These are phyloP conservation scores for Homolaphlyctis polyrhiza DNA, from an alignment of 371 early-diverging fungal species.

Conservation along the genomic window DNA sequence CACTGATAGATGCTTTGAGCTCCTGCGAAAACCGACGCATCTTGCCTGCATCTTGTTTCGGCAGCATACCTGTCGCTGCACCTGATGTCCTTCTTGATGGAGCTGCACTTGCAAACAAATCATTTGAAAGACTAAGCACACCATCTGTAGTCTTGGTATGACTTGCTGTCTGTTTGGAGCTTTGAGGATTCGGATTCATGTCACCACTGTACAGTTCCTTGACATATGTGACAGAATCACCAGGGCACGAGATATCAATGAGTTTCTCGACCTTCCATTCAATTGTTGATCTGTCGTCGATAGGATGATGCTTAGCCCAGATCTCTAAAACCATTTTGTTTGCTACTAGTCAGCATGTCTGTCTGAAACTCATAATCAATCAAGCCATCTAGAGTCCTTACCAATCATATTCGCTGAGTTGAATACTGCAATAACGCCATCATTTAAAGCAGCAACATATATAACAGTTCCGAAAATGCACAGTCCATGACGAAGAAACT, in stretches of 20 bases:
- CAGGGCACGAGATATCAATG: background rate
- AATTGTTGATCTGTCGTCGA: background rate
- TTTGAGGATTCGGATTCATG: background rate
- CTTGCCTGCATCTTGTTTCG: too few relatives aligned
- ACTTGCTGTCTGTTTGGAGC: background rate
- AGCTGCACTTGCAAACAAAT: too few relatives aligned
- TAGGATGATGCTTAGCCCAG: background rate
- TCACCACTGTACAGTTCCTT: background rate
- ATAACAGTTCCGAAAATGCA: background rate
- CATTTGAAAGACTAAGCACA: too few relatives aligned
- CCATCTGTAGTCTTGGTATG: too few relatives aligned
- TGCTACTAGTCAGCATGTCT: too few relatives aligned
- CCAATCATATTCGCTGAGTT: constrained; percentile 1
- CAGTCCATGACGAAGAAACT: background rate
- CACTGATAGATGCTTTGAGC: too few relatives aligned
- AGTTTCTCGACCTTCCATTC: background rate
- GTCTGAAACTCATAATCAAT: too few relatives aligned
- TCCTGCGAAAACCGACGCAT: too few relatives aligned
- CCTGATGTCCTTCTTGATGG: too few relatives aligned
- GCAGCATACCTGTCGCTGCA: background rate
- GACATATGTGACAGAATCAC: background rate
- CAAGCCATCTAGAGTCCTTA: too few relatives aligned
- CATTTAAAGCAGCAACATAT: background rate
- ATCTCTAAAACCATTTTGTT: too few relatives aligned
- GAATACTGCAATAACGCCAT: background rate